phyloP scores from a whole-genome alignment of 768 basidiomycete genomes.

The Rhizopogon rudus region DNA sequence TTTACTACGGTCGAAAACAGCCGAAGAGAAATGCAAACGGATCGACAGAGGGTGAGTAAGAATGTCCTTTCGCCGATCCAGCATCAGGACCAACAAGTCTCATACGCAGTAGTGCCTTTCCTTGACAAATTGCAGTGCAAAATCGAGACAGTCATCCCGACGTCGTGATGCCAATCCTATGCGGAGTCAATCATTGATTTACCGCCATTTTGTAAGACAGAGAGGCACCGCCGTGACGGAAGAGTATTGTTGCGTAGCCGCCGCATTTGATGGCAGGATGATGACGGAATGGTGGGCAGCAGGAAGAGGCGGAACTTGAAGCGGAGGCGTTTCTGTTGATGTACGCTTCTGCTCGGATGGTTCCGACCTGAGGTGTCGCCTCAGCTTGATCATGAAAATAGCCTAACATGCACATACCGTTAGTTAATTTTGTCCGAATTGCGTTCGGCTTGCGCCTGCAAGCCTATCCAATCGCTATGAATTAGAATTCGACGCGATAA shows the following conservation, averaged over 20 bases:
- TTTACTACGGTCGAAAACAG: not conserved
- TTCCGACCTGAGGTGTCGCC: not conserved
- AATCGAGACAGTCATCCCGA: not conserved
- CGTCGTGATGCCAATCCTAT: not conserved
- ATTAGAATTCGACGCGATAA: not conserved
- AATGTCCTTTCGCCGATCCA: not conserved
- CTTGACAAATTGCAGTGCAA: not conserved
- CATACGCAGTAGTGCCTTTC: not conserved
- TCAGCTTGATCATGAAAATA: not conserved
- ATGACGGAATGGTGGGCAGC: too few species aligned
- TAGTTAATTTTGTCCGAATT: too few species aligned
- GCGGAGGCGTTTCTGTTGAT: not conserved
- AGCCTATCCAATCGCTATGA: not conserved
- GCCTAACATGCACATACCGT: not conserved
- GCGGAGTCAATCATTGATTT: not conserved
- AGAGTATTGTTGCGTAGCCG: not conserved
- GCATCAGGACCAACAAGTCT: not conserved
- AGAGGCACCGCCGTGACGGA: not conserved
- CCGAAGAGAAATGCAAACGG: not conserved
- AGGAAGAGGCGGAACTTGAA: not conserved
- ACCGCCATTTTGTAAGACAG: not conserved
- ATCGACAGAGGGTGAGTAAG: not conserved
- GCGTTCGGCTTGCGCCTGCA: not conserved
- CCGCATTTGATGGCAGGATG: not conserved
- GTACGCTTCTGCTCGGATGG: not conserved